Evolutionary conservation across 169 alveolate species (phyloP).

Genomic region (Cryptosporidium bovis): DNA sequence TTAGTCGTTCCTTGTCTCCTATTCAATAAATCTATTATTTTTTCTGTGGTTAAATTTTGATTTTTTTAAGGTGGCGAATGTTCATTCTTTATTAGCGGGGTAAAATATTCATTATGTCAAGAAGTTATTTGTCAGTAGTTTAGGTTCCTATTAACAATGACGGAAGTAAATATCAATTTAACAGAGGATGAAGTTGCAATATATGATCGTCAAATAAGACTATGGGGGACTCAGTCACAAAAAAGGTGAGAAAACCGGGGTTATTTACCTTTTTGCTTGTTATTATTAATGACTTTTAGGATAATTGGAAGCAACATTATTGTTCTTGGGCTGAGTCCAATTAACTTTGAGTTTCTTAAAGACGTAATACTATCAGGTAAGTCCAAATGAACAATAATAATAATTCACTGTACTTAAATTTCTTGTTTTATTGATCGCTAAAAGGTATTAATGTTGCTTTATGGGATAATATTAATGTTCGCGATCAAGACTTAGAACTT

Average conservation of each 20-base stretch:
- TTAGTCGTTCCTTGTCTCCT: conserved; percentile 12
- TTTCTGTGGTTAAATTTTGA: conserved; percentile 2
- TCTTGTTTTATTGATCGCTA: not conserved
- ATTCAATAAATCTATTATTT: conserved; percentile 3
- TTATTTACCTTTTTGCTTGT: not conserved
- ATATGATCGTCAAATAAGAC: conserved; percentile 79
- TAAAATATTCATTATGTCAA: not conserved
- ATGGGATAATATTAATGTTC: conserved; percentile 41
- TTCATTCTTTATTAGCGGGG: not conserved
- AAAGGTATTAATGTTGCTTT: conserved; percentile 32
- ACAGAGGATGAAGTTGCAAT: conserved; percentile 70
- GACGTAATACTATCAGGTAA: conserved; percentile 78
- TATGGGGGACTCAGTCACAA: conserved; percentile 80
- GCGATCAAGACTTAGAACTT: conserved; percentile 11
- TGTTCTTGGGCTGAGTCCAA: conserved; percentile 74
- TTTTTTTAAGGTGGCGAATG: not conserved
- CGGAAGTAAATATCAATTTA: conserved; percentile 74
- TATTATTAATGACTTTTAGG: conserved; percentile 19
- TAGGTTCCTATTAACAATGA: not conserved
- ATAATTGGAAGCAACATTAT: conserved; percentile 64
- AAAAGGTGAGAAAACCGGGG: conserved; percentile 42
- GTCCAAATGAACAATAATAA: conserved; percentile 6
- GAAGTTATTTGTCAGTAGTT: not conserved
- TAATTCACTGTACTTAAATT: not conserved
- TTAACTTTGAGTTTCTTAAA: conserved; percentile 75